Base-by-base conservation (phyloP, 2,329 filamentous ascomycete genomes). In the Epichloe hybrida region DNA sequence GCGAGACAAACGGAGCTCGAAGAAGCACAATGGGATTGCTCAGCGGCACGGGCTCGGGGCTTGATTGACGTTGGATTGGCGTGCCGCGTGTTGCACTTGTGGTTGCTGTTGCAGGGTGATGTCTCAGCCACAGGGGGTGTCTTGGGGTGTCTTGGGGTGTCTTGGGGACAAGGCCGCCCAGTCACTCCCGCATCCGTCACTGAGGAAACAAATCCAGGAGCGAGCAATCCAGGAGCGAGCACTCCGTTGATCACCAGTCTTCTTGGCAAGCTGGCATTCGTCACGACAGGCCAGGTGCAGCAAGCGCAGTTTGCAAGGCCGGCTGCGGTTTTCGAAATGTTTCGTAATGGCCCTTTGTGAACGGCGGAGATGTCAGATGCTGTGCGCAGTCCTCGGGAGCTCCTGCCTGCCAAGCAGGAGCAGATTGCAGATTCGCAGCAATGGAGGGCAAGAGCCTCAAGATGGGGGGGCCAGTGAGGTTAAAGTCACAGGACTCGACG, bases 121-220 rank as follows among this genome's bases (percentile, higher is more conserved):
- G 57, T 59, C 57, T 58, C 56, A 59, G 56, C 57, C 57, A 57
- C 57, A 51, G n/a, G 23, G 37, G 41, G 48, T 53, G 54, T 54
- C 50, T 49, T 50, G 23, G 37, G 41, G 48, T 53, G 54, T 54
- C 50, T 49, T 50, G 23, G 23, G 5, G 21, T 23, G 17, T 23
- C 21, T 23, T 5, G 5, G 4, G 23, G 50, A 27, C 23, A 27
- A 27, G 23, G 23, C 23, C 23, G 23, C 17, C 23, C 23, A 40
- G 46, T 48, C 44, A 51, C 53, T 31, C 46, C 56, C 49, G 53
- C 55, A 57, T 53, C 45, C 54, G 55, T 58, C 57, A 53, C 57
- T 56, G 53, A 21, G 57, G 55, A 53, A 51, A 58, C 54, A 55
- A 49, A 37, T 48, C 44, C 50, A 47, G 43, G 17, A 45, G 27